Evolutionary conservation across 1,139 yeast genomes (phyloP).

Genomic region (Blastobotrys illinoisensis): DNA sequence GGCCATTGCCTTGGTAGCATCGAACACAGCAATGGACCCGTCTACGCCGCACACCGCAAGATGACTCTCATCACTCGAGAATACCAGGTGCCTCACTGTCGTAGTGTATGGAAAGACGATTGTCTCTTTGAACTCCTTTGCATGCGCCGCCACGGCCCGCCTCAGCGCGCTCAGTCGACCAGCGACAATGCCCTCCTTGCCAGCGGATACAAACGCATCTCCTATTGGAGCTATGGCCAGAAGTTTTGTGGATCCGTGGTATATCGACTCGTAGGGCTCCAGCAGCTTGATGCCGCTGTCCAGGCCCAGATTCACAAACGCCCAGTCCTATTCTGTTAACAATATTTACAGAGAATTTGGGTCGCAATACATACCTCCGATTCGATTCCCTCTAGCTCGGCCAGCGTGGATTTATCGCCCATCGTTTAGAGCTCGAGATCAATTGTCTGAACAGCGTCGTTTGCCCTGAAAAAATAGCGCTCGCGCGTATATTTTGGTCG

Average conservation of each 20-base stretch:
- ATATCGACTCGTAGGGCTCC: constrained; percentile 16
- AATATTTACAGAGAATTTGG: neutral
- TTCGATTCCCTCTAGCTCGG: constrained; percentile 9
- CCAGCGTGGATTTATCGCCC: neutral
- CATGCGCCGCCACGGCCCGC: constrained; percentile 1
- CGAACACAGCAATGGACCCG: constrained; percentile 13
- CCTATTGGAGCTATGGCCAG: constrained; percentile 19
- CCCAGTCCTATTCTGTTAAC: constrained; percentile 22
- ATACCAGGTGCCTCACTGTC: constrained; percentile 14
- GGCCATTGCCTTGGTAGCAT: constrained; percentile 3
- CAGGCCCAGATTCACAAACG: constrained; percentile 18
- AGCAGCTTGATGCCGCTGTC: constrained; percentile 19
- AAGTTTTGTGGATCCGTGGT: constrained; percentile 13
- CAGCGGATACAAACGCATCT: constrained; percentile 23
- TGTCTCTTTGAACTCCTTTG: constrained; percentile 1
- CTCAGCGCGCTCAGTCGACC: constrained; percentile 19
- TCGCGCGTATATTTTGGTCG: neutral
- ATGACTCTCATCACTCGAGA: constrained; percentile 20
- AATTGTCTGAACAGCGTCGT: neutral
- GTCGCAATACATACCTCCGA: constrained; percentile 13
- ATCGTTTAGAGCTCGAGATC: neutral
- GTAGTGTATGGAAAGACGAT: constrained; percentile 4
- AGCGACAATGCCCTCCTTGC: constrained; percentile 15
- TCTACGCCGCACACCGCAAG: constrained; percentile 13
- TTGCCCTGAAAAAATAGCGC: neutral